A percentile compares a stretch with the other conserved stretches of the same genome.
Evolutionary conservation across 2,329 filamentous ascomycete species (phyloP).

Genomic region (Ploettnerulaceae sp.): DNA sequence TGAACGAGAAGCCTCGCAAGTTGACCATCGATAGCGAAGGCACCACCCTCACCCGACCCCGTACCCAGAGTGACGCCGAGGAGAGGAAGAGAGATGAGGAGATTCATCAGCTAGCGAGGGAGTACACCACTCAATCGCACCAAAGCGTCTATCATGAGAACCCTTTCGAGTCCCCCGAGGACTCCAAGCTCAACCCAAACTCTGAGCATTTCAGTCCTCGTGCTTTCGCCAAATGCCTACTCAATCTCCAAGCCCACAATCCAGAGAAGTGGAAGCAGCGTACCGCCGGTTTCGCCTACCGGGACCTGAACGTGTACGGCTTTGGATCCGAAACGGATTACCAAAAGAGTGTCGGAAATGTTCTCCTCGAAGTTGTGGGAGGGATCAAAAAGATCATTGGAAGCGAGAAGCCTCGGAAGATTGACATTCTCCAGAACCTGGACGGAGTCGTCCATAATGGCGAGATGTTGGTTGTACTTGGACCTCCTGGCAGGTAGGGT

Average conservation of each 20-base stretch:
- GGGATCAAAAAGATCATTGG: conserved; percentile 46
- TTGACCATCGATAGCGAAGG: conserved; percentile 1
- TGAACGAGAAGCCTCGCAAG: neutral
- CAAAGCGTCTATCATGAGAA: conserved; percentile 33
- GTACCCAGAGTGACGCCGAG: conserved; percentile 8
- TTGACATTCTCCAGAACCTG: conserved; percentile 54
- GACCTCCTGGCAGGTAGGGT: conserved; percentile 52
- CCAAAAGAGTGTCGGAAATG: conserved; percentile 60
- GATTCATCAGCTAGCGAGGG: conserved; percentile 14
- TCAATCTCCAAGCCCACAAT: conserved; percentile 47
- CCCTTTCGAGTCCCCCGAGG: conserved; percentile 42
- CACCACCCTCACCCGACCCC: neutral
- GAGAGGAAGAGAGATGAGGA: conserved; percentile 15
- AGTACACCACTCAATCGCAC: conserved; percentile 15
- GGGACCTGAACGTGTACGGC: conserved; percentile 63
- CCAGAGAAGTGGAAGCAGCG: conserved; percentile 50
- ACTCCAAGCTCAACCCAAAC: conserved; percentile 48
- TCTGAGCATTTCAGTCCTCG: conserved; percentile 48
- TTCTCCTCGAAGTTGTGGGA: conserved; percentile 47
- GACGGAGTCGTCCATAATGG: conserved; percentile 58
- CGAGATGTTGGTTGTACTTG: conserved; percentile 64
- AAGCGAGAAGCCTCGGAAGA: conserved; percentile 46
- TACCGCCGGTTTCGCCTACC: conserved; percentile 60
- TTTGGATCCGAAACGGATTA: conserved; percentile 65
- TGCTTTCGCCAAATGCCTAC: conserved; percentile 55